Evolutionary conservation across 805 yeast genomes (phyloP).

Genomic region (Yarrowia osloensis): DNA sequence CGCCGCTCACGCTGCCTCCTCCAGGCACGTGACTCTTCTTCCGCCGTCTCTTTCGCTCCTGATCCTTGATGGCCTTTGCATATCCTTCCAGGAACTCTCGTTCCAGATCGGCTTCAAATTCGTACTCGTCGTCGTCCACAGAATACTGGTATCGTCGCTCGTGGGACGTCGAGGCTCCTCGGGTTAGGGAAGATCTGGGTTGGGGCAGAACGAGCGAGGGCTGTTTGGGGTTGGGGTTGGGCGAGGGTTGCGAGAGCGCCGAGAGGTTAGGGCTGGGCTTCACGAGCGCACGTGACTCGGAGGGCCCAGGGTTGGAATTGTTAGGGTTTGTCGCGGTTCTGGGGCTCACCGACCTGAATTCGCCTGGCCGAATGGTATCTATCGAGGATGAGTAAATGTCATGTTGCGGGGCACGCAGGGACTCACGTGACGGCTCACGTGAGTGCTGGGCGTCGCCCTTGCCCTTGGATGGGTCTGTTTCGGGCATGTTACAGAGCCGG

Average conservation of each 20-base stretch:
- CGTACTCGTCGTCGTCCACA: slow-evolving; percentile 81
- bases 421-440: background rate
- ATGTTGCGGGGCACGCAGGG: background rate
- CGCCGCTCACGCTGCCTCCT: background rate
- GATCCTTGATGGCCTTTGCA: slow-evolving; percentile 64
- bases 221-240: background rate
- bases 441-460: background rate
- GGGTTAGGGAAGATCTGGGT: slow-evolving; percentile 6
- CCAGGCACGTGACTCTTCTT: background rate
- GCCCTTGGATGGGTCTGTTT: background rate
- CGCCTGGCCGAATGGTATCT: slow-evolving; percentile 2
- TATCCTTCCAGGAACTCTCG: slow-evolving; percentile 70
- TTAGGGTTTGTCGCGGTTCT: background rate
- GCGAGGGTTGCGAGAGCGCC: background rate
- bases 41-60: slow-evolving; percentile 33
- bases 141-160: slow-evolving; percentile 53
- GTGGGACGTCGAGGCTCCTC: background rate
- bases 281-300: too few relatives aligned
- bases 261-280: background rate
- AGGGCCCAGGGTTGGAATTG: background rate
- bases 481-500: background rate
- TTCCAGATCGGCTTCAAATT: slow-evolving; percentile 60
- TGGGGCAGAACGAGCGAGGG: background rate
- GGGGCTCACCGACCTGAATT: background rate
- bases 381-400: slow-evolving; percentile 27